A percentile compares a stretch with the other conserved stretches of the same genome.
phyloP scores from a whole-genome alignment of 805 yeast species.

The Danielia oregonensis region DNA sequence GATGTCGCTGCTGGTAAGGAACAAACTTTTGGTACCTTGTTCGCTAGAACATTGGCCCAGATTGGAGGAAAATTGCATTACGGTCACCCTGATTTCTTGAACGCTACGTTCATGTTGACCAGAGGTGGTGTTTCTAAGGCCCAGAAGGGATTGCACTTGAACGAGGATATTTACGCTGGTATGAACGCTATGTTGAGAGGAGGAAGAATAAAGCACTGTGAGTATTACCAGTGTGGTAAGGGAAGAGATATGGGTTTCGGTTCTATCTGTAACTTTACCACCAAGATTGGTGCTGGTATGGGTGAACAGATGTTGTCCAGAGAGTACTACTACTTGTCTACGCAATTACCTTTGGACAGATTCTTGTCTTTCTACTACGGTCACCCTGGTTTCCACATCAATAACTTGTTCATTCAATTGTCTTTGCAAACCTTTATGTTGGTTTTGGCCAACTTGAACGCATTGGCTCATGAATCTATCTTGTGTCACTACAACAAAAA shows the following conservation, averaged over 20 bases:
- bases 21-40: constrained; percentile 82
- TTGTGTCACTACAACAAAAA: constrained; percentile 59
- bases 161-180: constrained; percentile 85
- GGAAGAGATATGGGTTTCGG: constrained; percentile 85
- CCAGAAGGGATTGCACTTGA: constrained; percentile 75
- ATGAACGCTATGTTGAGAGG: constrained; percentile 77
- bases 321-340: constrained; percentile 75
- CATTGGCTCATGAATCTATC: constrained; percentile 57
- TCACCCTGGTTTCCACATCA: constrained; percentile 82
- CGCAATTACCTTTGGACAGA: constrained; percentile 73
- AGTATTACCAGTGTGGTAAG: constrained; percentile 81
- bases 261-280: constrained; percentile 75
- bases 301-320: constrained; percentile 83
- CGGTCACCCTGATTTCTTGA: constrained; percentile 84
- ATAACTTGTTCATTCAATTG: constrained; percentile 68
- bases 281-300: constrained; percentile 89
- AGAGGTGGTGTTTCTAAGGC: constrained; percentile 87
- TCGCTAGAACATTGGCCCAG: constrained; percentile 77
- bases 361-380: constrained; percentile 80
- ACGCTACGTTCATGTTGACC: constrained; percentile 72
- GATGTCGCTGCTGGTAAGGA: constrained; percentile 89
- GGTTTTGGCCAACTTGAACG: constrained; percentile 58
- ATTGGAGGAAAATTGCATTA: constrained; percentile 82
- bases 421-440: constrained; percentile 56
- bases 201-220: constrained; percentile 81